A percentile compares a stretch with the other conserved stretches of the same genome.
Evolutionary conservation across 805 yeast genomes (phyloP).

Genomic region (Pichia exigua): DNA sequence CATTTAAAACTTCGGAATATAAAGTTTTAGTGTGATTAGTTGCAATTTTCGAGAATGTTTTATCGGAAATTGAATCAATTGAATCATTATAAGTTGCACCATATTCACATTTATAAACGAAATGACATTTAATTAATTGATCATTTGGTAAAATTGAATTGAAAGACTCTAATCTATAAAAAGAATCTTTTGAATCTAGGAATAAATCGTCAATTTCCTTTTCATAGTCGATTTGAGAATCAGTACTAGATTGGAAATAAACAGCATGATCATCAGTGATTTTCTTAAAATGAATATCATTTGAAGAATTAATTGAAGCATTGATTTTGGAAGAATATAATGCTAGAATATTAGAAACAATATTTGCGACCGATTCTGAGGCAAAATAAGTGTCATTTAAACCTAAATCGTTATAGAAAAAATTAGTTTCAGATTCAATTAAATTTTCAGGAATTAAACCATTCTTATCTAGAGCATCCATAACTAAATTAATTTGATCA

Average conservation of each 20-base stretch:
- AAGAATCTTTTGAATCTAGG: conserved; percentile 41
- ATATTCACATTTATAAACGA: conserved; percentile 64
- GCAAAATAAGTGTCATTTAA: conserved; percentile 91
- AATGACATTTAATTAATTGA: conserved; percentile 53
- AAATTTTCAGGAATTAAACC: conserved; percentile 87
- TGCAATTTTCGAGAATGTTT: conserved; percentile 68
- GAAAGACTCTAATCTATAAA: conserved; percentile 73
- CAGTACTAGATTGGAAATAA: conserved; percentile 65
- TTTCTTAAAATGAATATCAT: conserved; percentile 67
- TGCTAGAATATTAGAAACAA: conserved; percentile 79
- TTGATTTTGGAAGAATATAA: conserved; percentile 89
- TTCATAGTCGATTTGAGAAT: conserved; percentile 47
- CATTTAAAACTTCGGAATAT: conserved; percentile 63
- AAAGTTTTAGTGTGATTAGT: conserved; percentile 70
- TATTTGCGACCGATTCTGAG: conserved; percentile 69
- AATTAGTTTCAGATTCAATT: conserved; percentile 77
- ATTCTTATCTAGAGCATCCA: conserved; percentile 69
- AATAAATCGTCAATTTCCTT: conserved; percentile 73
- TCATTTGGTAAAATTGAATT: conserved; percentile 53
- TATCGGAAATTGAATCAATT: conserved; percentile 69
- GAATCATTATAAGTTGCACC: conserved; percentile 22
- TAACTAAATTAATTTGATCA: conserved; percentile 71
- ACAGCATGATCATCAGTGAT: conserved; percentile 84
- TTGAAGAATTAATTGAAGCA: conserved; percentile 49
- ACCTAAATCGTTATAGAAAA: conserved; percentile 85